Evolutionary conservation across 1,284 basidiomycete species (phyloP), one percentile per base, ranked within the genome.

Genomic region (Pholiota adiposa): DNA sequence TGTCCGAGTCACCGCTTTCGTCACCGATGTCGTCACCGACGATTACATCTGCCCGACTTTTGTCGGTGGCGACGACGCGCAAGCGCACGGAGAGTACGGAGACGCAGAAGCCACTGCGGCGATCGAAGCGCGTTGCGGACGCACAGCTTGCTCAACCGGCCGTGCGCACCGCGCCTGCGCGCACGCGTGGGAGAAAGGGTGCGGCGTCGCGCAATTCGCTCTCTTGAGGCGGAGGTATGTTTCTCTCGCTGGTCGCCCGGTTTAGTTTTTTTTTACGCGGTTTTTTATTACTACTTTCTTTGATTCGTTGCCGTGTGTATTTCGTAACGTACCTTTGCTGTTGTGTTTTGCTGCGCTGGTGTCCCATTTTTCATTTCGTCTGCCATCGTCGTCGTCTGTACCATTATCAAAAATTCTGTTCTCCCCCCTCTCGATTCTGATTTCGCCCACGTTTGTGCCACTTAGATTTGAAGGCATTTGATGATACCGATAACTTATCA

Each of bases 61-160:
- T 38, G 25, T 36, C 55, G 25, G 27, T 38, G 16, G 34, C 52
- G 51, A 56, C 34, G 16, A 29, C 19, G 53, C 53, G 40, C 19
- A 29, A 14, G n/a, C 51, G 51, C 14, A 46, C 59, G 25, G 29
- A 41, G 40, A 38, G 56, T 23, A 46, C 49, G 14, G 56, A 48
- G 19, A 57, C 60, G 36, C 71, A 70, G 34, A 73, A 72, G 51
- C 73, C 74, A 0, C 69, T 90, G 56, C 79, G 89, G 25, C 79
- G 89, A 61, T 90, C 88, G 59, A 88, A 85, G 74, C 77, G 88
- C 56, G 87, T 89, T 25, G 87, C 86, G 40, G 79, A 83, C 61
- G 82, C 84, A 9, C 44, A 46, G 44, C 70, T 77, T 43, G 80
- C 81, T 77, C 81, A 53, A 74, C 78, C 51, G 48, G 41, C 58